Evolutionary conservation across 2,329 filamentous ascomycete genomes (phyloP), one percentile per base, ranked within the genome.

Genomic region (Ceratocystis eucalypticola): DNA sequence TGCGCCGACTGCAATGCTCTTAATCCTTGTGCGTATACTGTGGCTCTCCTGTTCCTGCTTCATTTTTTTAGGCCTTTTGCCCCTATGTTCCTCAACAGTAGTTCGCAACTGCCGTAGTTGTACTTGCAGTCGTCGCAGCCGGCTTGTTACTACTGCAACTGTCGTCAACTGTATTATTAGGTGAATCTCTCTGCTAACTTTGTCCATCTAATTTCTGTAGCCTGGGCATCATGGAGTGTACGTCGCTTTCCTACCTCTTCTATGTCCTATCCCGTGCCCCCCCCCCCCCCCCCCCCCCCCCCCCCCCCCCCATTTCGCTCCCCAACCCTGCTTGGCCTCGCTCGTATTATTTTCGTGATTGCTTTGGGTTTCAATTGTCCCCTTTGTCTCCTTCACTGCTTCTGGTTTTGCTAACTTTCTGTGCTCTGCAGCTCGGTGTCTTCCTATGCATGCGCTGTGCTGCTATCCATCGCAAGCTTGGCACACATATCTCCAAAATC

Each of bases 391-490:
- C 7, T 20, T 48, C 45, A 6, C 45, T 7, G 8, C 46, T 20
- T 22, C 5, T 22, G 22, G 7, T 50, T 22, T 55, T 64, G n/a
- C 46, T 64, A 55, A 55, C 25, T 15, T 57, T 41, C 33, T 41
- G 7, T 30, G 2, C 20, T 30, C 44, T 41, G n/a, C 20, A 96
- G 89, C 80, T 99, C 77, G 94, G 94, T 68, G 85, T 97, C 70
- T 99, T 99, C 75, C 81, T 99, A 63, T 99, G 94, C 78, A 95
- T 99, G 89, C 90, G 94, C 74, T 99, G 94, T 80, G 94, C 92
- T 65, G 84, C 91, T 65, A 84, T 97, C 73, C 94, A 99, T 79
- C 89, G 94, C 73, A 97, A 97, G 77, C 81, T 99, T 73, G 94
- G 94, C 69, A 97, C 94, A 50, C 94, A 99, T 76, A 91, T 99